These are phyloP conservation scores for Phialophora macrospora DNA, from an alignment of 2,329 filamentous ascomycete genomes.

Conservation along the genomic window DNA sequence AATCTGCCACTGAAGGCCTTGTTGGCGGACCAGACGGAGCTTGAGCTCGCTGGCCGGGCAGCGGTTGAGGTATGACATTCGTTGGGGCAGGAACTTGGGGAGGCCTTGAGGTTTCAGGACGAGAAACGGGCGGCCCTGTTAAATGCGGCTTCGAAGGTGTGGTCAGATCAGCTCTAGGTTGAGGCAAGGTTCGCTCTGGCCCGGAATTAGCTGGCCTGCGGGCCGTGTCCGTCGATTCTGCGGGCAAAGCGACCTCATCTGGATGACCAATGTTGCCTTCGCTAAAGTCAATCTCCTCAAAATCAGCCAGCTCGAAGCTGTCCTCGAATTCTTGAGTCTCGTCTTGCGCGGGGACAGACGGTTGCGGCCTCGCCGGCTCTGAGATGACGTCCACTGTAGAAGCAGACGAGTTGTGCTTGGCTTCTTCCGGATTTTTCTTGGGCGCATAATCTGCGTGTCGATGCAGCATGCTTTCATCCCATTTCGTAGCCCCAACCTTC, in stretches of 20 bases:
- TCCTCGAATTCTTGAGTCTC: slow-evolving; percentile 41
- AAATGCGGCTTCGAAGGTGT: slow-evolving; percentile 36
- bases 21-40: neutral
- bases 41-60: slow-evolving; percentile 30
- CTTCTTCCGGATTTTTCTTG: slow-evolving; percentile 60
- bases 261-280: slow-evolving; percentile 72
- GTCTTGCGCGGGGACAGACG: slow-evolving; percentile 14
- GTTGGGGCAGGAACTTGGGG: slow-evolving; percentile 4
- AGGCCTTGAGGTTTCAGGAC: slow-evolving; percentile 8
- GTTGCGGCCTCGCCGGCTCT: slow-evolving; percentile 42
- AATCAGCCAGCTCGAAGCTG: slow-evolving; percentile 57
- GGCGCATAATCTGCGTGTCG: slow-evolving; percentile 75
- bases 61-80: slow-evolving; percentile 28
- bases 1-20: slow-evolving; percentile 15
- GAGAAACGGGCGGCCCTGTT: neutral
- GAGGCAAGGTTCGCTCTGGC: slow-evolving; percentile 19
- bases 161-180: slow-evolving; percentile 24
- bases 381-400: slow-evolving; percentile 14
- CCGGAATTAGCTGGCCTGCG: slow-evolving; percentile 32
- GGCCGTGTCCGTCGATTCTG: slow-evolving; percentile 40
- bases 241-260: slow-evolving; percentile 71
- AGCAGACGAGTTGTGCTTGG: slow-evolving; percentile 40
- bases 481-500: slow-evolving; percentile 77
- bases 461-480: slow-evolving; percentile 78
- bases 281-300: slow-evolving; percentile 77